Evolutionary conservation across 257 asterid species (phyloP), one percentile per base, ranked within the genome.

Genomic region (Mitragyna speciosa): DNA sequence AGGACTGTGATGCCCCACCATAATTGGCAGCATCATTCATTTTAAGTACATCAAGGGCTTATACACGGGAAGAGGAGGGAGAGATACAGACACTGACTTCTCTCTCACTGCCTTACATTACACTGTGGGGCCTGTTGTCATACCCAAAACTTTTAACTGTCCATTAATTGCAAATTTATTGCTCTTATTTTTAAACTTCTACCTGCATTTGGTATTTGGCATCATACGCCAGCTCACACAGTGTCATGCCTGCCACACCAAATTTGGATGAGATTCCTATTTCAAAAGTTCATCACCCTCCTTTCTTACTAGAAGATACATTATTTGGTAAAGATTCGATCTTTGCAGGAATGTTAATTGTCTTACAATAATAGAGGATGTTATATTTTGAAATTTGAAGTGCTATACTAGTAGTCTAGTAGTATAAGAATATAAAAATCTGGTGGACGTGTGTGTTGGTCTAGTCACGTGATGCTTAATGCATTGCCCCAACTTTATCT

Each of bases 391-490:
- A 70, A 70, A 8, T 41, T 70, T 41, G 20, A 70, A 70, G 74
- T 11, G 49, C 5, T 28, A 26, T 28, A 36, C 39, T 36, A 16
- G 47, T 24, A 59, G 30, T 59, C 14, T 59, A 1, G 14, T 7
- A 59, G 66, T 7, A 67, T 12, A 8, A 68, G 28, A 3, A 52
- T 19, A 51, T 30, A 26, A 28, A 30, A 2, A 47, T 11, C 14
- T 10, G 43, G 30, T 5, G 54, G 24, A 1, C 26, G 66, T 2
- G 12, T 39, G 22, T 33, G 33, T 43, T 7, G 64, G 48, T 73
- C 26, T 33, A 12, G 75, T 75, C 81, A 75, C 78, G 75, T 83
- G 86, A 67, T 58, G 17, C 76, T 20, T 52, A n/a, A 54, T 28
- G 69, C 56, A 66, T 19, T 52, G 64, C 49, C 31, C 73, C 80